Evolutionary conservation across 768 basidiomycete species (phyloP).

Genomic region (Mrakia gelida): DNA sequence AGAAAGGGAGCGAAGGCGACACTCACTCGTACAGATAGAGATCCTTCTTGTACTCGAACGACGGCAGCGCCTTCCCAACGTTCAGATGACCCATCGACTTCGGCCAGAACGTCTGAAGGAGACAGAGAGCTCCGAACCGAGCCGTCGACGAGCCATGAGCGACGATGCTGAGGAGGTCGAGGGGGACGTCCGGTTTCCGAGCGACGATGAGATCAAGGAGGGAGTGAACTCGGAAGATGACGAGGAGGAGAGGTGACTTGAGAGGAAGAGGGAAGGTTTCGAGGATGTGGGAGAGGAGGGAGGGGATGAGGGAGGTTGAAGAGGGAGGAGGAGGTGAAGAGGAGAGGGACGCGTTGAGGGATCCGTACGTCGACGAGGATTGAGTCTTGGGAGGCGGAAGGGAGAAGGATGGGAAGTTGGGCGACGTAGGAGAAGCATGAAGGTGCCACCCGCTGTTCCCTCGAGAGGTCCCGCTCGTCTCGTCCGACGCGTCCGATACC

Average conservation of each 20-base stretch:
- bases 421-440: not conserved
- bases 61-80: constrained; percentile 55
- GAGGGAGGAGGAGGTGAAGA: not conserved
- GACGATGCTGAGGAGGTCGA: constrained; percentile 66
- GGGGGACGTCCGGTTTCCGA: constrained; percentile 63
- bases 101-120: constrained; percentile 65
- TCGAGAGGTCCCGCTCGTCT: not conserved
- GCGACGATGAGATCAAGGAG: constrained; percentile 56
- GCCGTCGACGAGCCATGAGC: constrained; percentile 61
- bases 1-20: not conserved
- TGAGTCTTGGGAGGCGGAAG: not conserved
- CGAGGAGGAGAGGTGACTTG: constrained; percentile 43
- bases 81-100: constrained; percentile 62
- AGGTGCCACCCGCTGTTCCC: not conserved
- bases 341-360: not conserved
- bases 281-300: constrained; percentile 60
- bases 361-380: not conserved
- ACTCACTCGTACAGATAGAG: constrained; percentile 1
- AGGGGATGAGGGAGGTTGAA: constrained; percentile 50
- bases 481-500: not conserved
- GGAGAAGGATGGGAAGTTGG: not conserved
- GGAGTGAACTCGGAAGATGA: constrained; percentile 53
- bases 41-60: constrained; percentile 41
- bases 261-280: constrained; percentile 53
- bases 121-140: constrained; percentile 54